phyloP scores from a whole-genome alignment of 179 eudicot genomes.

The Drosera spatulata region DNA sequence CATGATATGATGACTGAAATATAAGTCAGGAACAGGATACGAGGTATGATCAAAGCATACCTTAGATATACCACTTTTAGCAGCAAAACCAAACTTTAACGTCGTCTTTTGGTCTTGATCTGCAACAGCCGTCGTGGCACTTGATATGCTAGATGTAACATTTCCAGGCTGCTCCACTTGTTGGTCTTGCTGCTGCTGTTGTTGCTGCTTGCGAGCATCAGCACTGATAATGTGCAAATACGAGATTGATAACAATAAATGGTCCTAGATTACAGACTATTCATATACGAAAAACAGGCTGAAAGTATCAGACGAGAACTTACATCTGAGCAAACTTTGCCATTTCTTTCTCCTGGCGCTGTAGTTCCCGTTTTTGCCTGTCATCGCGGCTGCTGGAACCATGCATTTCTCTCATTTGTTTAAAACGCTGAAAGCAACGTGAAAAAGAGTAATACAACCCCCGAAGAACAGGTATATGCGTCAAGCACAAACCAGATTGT shows the following conservation, averaged over 20 bases:
- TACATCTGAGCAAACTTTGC: slow-evolving; percentile 93
- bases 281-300: neutral
- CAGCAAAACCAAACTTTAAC: slow-evolving; percentile 82
- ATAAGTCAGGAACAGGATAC: neutral
- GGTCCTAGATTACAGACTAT: neutral
- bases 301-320: slow-evolving; percentile 3
- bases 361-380: slow-evolving; percentile 78
- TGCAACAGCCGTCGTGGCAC: slow-evolving; percentile 36
- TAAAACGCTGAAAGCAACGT: slow-evolving; percentile 52
- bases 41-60: slow-evolving; percentile 18
- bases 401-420: slow-evolving; percentile 96
- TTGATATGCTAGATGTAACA: slow-evolving; percentile 21
- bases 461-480: neutral
- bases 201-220: slow-evolving; percentile 74
- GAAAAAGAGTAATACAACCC: slow-evolving; percentile 2
- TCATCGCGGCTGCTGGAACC: slow-evolving; percentile 85
- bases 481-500: neutral
- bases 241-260: neutral
- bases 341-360: slow-evolving; percentile 91
- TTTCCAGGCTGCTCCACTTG: neutral
- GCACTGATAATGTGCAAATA: slow-evolving; percentile 34
- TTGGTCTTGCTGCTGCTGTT: slow-evolving; percentile 26
- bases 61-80: slow-evolving; percentile 63
- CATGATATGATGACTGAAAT: neutral
- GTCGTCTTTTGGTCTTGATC: slow-evolving; percentile 80